Evolutionary conservation across 2,329 filamentous ascomycete genomes (phyloP), one percentile per base, ranked within the genome.

Genomic region (Colletotrichum sp.): DNA sequence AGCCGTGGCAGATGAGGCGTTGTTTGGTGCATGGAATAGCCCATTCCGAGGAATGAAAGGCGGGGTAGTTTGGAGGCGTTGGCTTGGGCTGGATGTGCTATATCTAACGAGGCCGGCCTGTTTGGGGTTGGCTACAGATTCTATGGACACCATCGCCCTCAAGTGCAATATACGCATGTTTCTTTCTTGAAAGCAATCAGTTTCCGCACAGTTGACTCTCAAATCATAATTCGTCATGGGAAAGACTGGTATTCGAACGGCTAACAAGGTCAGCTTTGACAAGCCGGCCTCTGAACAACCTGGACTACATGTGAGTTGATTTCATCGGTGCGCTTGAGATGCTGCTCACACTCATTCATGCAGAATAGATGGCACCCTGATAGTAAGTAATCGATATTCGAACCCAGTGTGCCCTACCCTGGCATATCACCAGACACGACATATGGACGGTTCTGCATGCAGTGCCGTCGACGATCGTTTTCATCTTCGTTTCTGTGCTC

Each of bases 331-430:
- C 18, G 24, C 18, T 21, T 24, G 21, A 21, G 26, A 39, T 28
- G 34, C n/a, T n/a, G 6, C 52, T 71, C 10, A 65, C 39, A n/a
- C 18, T 21, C 44, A 21, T 52, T 62, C 15, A 69, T 18, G 13
- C 28, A 95, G 94, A 98, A 98, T 81, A 90, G 96, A 83, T 98
- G 96, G 96, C 96, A 98, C 82, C 96, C 96, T 44, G 96, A 98
- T 79, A 93, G 95, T 96, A 89, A 69, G 89, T 81, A 15, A 5
- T 18, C 18, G 16, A 8, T 21, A 32, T 62, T 62, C 28, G 18
- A 32, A 64, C n/a, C 6, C 6, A 18, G 8, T 21, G 24, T 59
- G 5, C 26, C 21, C 55, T 30, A 10, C 55, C 18, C 21, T 59
- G 55, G 26, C 26, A 30, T 30, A 4, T 8, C 55, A 15, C 12